These are phyloP conservation scores for Starmerella bombicola DNA, from an alignment of 805 yeast genomes.

Conservation along the genomic window DNA sequence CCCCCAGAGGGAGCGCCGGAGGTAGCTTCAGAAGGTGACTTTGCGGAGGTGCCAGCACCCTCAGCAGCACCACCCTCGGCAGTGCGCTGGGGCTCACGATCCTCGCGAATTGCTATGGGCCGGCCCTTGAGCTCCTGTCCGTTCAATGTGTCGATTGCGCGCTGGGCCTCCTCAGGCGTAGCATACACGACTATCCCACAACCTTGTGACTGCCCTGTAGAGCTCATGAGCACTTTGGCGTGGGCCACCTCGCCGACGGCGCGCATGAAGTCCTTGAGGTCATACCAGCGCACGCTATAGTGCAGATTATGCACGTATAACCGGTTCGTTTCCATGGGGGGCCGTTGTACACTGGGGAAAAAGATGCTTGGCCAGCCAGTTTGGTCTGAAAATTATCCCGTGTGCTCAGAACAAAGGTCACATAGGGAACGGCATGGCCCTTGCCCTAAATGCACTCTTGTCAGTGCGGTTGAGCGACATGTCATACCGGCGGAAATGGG, in stretches of 20 bases:
- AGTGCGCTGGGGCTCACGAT: constrained; percentile 56
- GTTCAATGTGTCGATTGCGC: constrained; percentile 57
- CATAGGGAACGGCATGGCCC: not conserved
- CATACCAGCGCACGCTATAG: constrained; percentile 31
- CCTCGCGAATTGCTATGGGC: constrained; percentile 68
- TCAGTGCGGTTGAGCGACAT: not conserved
- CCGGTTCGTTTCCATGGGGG: constrained; percentile 26
- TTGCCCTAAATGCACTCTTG: not conserved
- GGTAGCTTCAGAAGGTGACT: not conserved
- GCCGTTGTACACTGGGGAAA: not conserved
- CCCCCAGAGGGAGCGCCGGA: not conserved
- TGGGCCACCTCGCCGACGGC: constrained; percentile 62
- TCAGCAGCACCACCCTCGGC: not conserved
- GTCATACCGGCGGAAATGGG: no score
- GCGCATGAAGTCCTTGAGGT: constrained; percentile 68
- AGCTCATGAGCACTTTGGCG: constrained; percentile 61
- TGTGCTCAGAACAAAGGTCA: constrained; percentile 1
- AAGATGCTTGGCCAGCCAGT: not conserved
- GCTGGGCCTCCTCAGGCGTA: constrained; percentile 53
- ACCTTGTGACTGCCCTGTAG: constrained; percentile 69
- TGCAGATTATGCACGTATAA: constrained; percentile 35
- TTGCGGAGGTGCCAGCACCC: not conserved
- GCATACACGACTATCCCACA: constrained; percentile 69
- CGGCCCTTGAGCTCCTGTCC: constrained; percentile 69
- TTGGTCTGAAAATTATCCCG: not conserved